These are phyloP conservation scores for Saturnispora sanitii DNA, from an alignment of 805 yeast genomes.

Conservation along the genomic window DNA sequence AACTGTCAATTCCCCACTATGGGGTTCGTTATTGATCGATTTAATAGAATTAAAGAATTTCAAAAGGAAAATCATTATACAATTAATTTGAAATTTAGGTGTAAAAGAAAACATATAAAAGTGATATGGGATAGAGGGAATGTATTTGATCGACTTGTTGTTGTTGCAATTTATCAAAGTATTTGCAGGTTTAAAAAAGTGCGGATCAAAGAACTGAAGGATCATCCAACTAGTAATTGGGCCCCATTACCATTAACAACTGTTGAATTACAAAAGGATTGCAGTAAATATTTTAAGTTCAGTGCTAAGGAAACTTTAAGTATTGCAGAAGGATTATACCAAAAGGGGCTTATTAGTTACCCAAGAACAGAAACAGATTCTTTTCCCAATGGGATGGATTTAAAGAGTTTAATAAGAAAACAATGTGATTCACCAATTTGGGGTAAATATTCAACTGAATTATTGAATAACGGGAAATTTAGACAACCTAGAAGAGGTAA, in stretches of 20 bases:
- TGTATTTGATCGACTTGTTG: constrained; percentile 64
- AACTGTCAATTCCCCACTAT: constrained; percentile 93
- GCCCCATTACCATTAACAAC: constrained; percentile 91
- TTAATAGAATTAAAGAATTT: constrained; percentile 62
- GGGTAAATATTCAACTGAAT: constrained; percentile 60
- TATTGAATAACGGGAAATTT: constrained; percentile 32
- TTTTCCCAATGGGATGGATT: constrained; percentile 70
- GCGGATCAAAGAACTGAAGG: constrained; percentile 28
- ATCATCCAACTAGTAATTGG: constrained; percentile 62
- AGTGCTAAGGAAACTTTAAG: constrained; percentile 72
- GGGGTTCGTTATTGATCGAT: constrained; percentile 92
- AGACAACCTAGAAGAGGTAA: constrained; percentile 69
- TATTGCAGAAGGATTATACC: constrained; percentile 78
- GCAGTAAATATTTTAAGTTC: constrained; percentile 63
- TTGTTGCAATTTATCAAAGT: constrained; percentile 51
- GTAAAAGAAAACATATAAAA: constrained; percentile 27
- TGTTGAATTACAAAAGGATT: constrained; percentile 82
- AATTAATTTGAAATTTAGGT: constrained; percentile 43
- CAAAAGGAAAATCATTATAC: constrained; percentile 75
- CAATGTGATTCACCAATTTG: constrained; percentile 50
- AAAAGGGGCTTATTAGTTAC: constrained; percentile 78
- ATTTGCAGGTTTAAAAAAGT: constrained; percentile 51
- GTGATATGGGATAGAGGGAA: constrained; percentile 68
- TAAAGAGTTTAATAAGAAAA: constrained; percentile 47
- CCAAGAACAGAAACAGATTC: constrained; percentile 96